Evolutionary conservation across 1,284 basidiomycete genomes (phyloP).

Genomic region (Phylloporus sp.): DNA sequence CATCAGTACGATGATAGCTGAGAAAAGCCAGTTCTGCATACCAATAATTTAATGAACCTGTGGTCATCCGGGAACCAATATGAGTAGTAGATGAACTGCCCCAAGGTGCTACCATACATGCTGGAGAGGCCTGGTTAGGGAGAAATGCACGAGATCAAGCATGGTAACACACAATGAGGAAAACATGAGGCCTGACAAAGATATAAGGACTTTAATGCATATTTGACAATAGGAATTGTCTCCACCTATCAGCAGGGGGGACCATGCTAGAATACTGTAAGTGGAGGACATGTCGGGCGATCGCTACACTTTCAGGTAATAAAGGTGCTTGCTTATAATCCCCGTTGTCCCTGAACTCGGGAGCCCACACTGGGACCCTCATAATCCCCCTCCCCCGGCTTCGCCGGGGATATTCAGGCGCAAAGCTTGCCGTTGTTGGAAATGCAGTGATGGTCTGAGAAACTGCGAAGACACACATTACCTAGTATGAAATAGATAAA

Average conservation of each 20-base stretch:
- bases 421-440: too few species aligned
- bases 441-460: too few species aligned
- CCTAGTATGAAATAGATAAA: too few species aligned
- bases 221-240: not conserved
- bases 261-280: conserved; percentile 7
- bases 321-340: not conserved
- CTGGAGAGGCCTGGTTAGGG: not conserved
- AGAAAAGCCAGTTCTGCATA: not conserved
- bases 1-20: not conserved
- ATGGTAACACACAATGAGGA: conserved; percentile 11
- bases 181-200: conserved; percentile 13
- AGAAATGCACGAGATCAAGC: not conserved
- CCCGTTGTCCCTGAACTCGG: too few species aligned
- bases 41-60: conserved; percentile 12
- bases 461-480: too few species aligned
- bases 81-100: conserved; percentile 19
- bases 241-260: conserved; percentile 21
- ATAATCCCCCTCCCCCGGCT: too few species aligned
- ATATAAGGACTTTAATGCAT: not conserved
- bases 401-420: too few species aligned
- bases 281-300: not conserved
- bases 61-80: conserved; percentile 23
- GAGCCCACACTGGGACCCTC: too few species aligned
- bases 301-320: not conserved
- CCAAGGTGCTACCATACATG: conserved; percentile 20